Conservation (phyloP, 1,284 basidiomycete species). For the Polyporus tsugae region DNA sequence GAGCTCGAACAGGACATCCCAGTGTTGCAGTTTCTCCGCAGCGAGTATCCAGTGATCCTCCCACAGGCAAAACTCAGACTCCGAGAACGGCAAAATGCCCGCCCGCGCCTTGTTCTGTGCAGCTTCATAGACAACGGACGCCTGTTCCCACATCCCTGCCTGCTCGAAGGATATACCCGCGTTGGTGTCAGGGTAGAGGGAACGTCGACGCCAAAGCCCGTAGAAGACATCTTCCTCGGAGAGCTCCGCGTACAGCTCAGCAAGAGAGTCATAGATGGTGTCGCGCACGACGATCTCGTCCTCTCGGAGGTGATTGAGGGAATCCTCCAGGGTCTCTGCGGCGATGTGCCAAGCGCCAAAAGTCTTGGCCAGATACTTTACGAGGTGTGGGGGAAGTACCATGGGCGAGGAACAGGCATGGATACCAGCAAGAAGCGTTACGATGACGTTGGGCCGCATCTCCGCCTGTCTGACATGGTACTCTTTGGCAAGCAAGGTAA, state of each 20-base stretch:
- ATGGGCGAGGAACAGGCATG: slow-evolving; percentile 88
- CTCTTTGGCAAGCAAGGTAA: slow-evolving; percentile 92
- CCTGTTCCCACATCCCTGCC: slow-evolving; percentile 97
- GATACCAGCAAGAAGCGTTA: slow-evolving; percentile 89
- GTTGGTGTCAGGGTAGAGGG: slow-evolving; percentile 91
- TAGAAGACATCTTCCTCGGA: slow-evolving; percentile 98
- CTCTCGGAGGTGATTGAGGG: slow-evolving; percentile 77
- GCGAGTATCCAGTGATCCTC: slow-evolving; percentile 99
- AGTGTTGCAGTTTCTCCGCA: slow-evolving; percentile 97
- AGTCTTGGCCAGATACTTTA: slow-evolving; percentile 97
- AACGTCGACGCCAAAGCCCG: slow-evolving; percentile 93
- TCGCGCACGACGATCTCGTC: slow-evolving; percentile 89
- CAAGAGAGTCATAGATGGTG: slow-evolving; percentile 89
- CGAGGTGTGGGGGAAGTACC: slow-evolving; percentile 91
- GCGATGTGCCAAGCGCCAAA: slow-evolving; percentile 96
- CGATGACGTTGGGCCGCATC: slow-evolving; percentile 93
- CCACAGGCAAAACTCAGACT: slow-evolving; percentile 98
- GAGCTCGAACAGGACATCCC: slow-evolving; percentile 96
- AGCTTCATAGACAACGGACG: slow-evolving; percentile 88
- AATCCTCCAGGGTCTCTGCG: slow-evolving; percentile 88
- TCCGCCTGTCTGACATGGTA: slow-evolving; percentile 92
- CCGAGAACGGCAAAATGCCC: slow-evolving; percentile 90
- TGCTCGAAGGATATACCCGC: slow-evolving; percentile 95
- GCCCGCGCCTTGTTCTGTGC: slow-evolving; percentile 90
- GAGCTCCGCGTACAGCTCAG: slow-evolving; percentile 95